A percentile compares a stretch with the other conserved stretches of the same genome.
phyloP scores from a whole-genome alignment of 2,329 filamentous ascomycete genomes.

The Microcyclospora tardicrescens region DNA sequence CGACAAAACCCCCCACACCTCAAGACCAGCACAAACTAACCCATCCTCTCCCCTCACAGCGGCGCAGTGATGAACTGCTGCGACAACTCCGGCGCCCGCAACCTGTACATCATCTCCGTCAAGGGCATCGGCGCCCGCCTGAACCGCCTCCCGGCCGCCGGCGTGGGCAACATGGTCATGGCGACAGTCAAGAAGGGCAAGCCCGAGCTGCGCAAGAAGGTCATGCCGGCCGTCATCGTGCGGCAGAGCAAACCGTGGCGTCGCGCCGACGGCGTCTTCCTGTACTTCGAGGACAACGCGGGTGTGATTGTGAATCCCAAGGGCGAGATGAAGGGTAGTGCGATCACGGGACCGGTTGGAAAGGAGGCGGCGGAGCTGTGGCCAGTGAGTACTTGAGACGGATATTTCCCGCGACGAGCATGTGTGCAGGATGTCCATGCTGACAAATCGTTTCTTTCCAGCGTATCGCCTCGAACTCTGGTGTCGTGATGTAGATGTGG shows the following conservation, averaged over 20 bases:
- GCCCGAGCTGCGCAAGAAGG: conserved; percentile 99
- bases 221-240: conserved; percentile 98
- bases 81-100: conserved; percentile 95
- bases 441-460: conserved; percentile 23
- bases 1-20: no score
- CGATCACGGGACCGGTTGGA: conserved; percentile 96
- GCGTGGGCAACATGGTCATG: conserved; percentile 99
- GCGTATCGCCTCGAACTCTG: conserved; percentile 99
- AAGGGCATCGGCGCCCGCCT: conserved; percentile 96
- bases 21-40: no score
- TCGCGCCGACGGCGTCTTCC: conserved; percentile 93
- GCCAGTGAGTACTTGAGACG: conserved; percentile 56
- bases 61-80: conserved; percentile 99
- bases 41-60: conserved; percentile 35
- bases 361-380: conserved; percentile 99
- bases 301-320: conserved; percentile 99
- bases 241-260: conserved; percentile 99
- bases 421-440: not conserved
- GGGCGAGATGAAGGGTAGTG: conserved; percentile 99
- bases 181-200: conserved; percentile 99
- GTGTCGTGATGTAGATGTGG: conserved; percentile 88
- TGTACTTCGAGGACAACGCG: conserved; percentile 99
- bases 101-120: conserved; percentile 99
- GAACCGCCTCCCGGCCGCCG: conserved; percentile 91
- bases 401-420: not conserved